phyloP scores from a whole-genome alignment of 257 asterid species.

The Perilla frutescens region DNA sequence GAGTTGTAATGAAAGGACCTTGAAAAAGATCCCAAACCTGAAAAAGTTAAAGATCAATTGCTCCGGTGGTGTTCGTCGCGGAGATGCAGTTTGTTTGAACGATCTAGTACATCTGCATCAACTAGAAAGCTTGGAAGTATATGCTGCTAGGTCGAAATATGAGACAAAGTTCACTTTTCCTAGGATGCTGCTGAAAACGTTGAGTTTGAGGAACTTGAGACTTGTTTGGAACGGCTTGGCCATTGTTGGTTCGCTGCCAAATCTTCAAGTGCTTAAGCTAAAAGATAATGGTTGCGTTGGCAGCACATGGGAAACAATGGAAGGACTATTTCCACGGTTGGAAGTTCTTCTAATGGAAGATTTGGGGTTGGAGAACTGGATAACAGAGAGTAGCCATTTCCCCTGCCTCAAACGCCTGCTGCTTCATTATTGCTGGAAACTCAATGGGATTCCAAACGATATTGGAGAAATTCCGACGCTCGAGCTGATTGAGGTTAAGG shows the following conservation, averaged over 20 bases:
- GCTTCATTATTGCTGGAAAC: not conserved
- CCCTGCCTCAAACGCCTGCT: too few relatives aligned
- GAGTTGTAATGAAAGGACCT: too few relatives aligned
- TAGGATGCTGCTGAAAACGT: conserved; percentile 2
- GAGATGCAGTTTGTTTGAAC: too few relatives aligned
- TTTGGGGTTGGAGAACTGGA: too few relatives aligned
- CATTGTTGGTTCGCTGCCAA: not conserved
- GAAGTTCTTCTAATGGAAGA: too few relatives aligned
- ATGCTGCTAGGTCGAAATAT: too few relatives aligned
- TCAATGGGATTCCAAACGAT: not conserved
- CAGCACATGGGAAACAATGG: conserved; percentile 8
- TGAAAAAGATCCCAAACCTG: too few relatives aligned
- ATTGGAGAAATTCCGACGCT: not conserved
- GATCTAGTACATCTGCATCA: too few relatives aligned
- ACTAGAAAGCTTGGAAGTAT: not conserved
- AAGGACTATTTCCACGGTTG: conserved; percentile 19
- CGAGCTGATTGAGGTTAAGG: not conserved
- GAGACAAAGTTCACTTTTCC: not conserved
- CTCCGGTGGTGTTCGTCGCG: too few relatives aligned
- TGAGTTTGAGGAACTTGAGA: not conserved
- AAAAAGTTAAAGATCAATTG: too few relatives aligned
- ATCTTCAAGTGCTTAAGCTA: conserved; percentile 18
- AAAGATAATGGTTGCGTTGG: not conserved
- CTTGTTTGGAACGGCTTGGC: not conserved
- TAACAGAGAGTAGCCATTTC: too few relatives aligned